Conservation (phyloP, 192 early-diverging fungal species). For the Fimicolochytrium jonesii region DNA sequence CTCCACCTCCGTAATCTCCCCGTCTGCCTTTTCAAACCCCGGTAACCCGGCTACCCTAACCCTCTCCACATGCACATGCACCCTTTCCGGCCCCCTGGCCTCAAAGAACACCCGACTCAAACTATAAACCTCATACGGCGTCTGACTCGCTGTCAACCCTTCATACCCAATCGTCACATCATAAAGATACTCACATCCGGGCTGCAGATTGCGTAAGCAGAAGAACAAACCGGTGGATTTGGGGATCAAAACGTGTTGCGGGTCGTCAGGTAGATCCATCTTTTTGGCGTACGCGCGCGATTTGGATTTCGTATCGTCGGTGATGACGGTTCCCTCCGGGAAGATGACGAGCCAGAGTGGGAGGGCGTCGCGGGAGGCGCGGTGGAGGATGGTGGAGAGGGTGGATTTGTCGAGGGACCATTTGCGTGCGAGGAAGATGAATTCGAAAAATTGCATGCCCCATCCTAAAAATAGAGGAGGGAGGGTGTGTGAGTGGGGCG, state of each 20-base stretch:
- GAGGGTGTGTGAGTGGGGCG: neutral
- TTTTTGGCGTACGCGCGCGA: constrained; percentile 68
- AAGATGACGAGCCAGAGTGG: constrained; percentile 92
- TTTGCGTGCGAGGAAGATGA: constrained; percentile 89
- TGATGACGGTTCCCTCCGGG: constrained; percentile 93
- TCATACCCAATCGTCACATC: constrained; percentile 89
- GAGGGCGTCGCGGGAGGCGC: constrained; percentile 32
- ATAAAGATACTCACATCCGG: constrained; percentile 68
- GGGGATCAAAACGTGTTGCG: constrained; percentile 74
- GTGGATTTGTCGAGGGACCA: constrained; percentile 70
- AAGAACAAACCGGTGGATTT: constrained; percentile 77
- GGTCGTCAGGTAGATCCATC: constrained; percentile 33
- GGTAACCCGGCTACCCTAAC: constrained; percentile 22
- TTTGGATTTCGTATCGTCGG: constrained; percentile 64
- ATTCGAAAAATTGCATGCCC: constrained; percentile 87
- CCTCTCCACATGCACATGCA: constrained; percentile 71
- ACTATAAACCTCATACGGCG: constrained; percentile 81
- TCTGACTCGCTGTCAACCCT: constrained; percentile 63
- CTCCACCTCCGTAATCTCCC: constrained; percentile 5
- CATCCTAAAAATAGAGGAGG: no score
- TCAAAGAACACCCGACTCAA: constrained; percentile 71
- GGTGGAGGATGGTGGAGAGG: constrained; percentile 43
- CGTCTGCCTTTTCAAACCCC: constrained; percentile 32
- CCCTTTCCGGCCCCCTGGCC: constrained; percentile 64
- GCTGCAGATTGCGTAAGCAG: constrained; percentile 62